Conservation (phyloP, 148 eudicot genomes). For the Linanthus parryae region DNA sequence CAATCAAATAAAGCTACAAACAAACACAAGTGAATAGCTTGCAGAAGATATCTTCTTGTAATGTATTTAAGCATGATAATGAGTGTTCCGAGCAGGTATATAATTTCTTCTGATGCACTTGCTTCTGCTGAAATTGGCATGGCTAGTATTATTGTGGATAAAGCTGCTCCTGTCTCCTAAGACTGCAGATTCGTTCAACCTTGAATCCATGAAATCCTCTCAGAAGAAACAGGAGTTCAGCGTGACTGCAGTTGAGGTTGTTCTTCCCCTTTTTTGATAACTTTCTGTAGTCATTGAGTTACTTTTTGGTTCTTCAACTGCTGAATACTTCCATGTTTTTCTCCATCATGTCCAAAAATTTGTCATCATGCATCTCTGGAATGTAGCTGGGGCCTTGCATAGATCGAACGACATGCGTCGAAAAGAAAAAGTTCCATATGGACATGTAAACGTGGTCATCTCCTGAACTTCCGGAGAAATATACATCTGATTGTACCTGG, state of each 20-base stretch:
- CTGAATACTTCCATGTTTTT: no score
- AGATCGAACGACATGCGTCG: no score
- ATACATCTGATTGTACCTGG: no score
- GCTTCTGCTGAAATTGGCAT: constrained; percentile 18
- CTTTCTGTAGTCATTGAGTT: not conserved
- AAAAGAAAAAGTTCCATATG: no score
- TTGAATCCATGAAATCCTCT: constrained; percentile 21
- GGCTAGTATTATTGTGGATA: constrained; percentile 17
- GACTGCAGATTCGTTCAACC: constrained; percentile 14
- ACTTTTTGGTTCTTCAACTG: not conserved
- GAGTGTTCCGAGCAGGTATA: constrained; percentile 17
- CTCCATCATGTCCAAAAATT: no score
- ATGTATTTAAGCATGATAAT: constrained; percentile 21
- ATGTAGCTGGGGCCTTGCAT: no score
- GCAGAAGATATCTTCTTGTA: constrained; percentile 12
- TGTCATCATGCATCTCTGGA: no score
- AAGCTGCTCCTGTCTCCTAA: constrained; percentile 14
- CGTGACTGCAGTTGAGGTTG: constrained; percentile 88
- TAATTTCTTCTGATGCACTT: constrained; percentile 10
- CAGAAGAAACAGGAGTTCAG: constrained; percentile 60
- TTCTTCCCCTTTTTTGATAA: not conserved
- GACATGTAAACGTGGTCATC: no score
- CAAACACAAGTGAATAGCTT: constrained; percentile 21
- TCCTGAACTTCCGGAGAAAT: no score
- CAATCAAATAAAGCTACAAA: constrained; percentile 25